Evolutionary conservation across 2,329 filamentous ascomycete species (phyloP).

Genomic region (Aspergillus sojae): DNA sequence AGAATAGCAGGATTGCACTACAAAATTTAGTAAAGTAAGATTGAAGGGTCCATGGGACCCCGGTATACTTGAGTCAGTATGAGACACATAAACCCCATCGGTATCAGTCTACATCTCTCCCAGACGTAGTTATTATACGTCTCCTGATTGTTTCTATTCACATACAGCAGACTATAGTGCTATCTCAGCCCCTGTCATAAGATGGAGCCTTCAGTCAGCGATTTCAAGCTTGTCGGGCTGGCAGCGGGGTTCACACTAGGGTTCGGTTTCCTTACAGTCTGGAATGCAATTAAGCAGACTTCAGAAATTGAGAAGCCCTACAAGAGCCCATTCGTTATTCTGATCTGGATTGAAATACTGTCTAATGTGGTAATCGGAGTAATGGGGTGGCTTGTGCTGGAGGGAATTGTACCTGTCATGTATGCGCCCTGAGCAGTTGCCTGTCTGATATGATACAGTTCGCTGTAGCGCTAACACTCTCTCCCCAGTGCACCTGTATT

Average conservation of each 20-base stretch:
- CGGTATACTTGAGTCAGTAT: neutral
- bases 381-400: neutral
- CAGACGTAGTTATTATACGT: neutral
- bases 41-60: neutral
- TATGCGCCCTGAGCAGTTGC: neutral
- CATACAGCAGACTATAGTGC: neutral
- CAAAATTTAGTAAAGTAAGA: neutral
- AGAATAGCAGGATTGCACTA: neutral
- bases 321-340: neutral
- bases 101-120: neutral
- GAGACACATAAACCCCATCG: neutral
- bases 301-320: neutral
- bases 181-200: neutral
- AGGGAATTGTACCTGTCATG: neutral
- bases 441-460: neutral
- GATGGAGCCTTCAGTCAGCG: neutral
- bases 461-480: neutral
- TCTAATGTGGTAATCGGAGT: neutral
- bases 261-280: neutral
- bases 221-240: neutral
- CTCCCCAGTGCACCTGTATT: neutral
- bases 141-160: neutral
- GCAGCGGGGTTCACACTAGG: neutral
- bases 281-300: slow-evolving; percentile 1
- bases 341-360: neutral